Base-by-base conservation (phyloP, 192 early-diverging fungal genomes). In the Physocladia obscura region DNA sequence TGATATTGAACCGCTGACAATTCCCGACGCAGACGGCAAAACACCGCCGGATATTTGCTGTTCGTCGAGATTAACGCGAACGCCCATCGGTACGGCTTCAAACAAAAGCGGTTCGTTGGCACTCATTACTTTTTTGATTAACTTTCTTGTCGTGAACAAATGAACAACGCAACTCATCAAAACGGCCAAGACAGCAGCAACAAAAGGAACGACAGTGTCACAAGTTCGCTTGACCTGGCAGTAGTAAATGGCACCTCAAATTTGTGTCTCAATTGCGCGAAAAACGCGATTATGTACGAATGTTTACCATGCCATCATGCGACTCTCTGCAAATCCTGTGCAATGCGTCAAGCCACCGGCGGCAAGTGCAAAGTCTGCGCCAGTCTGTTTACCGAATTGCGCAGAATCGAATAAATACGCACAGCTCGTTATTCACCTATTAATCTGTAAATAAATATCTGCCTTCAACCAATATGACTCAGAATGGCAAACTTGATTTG, bases 331-430 rank as follows among this genome's bases (percentile, higher is more conserved):
- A 80, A 78, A 37, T 11, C 32, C 29, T 84, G 82, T 61, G 82
- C 82, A 17, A 81, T 81, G 82, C 77, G 74, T 52, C 82, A 84
- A 61, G 82, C 77, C 2, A 77, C 82, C 1, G 82, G 82, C 62
- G 82, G 82, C 11, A 80, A 79, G 51, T 84, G 82, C 47, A 74
- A 71, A 35, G 69, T 76, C 6, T 84, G 82, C 57, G 35, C 48
- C 26, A 57, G 64, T 49, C 31, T 77, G 39, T 84, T 84, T 57
- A 38, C 52, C 19, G 80, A 83, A 39, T 48, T 83, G 68, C 58
- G 64, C 13, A 68, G 56, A 52, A 54, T 68, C 34, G 19, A 36
- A n/a, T n/a, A n/a, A n/a, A n/a, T n/a, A n/a, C n/a, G n/a, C n/a
- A n/a, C n/a, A n/a, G n/a, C n/a, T n/a, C n/a, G n/a, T n/a, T n/a